These are phyloP conservation scores for Lentinula aciculospora DNA, from an alignment of 768 basidiomycete species.

Conservation along the genomic window DNA sequence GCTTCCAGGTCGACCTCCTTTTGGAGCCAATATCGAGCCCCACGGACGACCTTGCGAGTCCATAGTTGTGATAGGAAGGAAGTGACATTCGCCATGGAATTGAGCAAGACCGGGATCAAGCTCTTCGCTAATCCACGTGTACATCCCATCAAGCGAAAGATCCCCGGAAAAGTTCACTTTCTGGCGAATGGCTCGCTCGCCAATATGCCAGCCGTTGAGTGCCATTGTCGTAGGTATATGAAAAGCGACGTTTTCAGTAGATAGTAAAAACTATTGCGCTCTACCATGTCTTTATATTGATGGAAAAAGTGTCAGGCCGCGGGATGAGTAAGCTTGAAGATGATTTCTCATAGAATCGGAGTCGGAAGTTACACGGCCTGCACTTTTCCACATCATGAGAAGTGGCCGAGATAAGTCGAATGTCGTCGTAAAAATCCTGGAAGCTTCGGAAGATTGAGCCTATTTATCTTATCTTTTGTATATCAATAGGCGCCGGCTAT, in stretches of 20 bases:
- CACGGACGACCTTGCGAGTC: slow-evolving; percentile 50
- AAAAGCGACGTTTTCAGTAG: not conserved
- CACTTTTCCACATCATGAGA: not conserved
- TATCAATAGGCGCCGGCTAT: too few species aligned
- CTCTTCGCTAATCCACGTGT: slow-evolving; percentile 35
- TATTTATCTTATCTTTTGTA: too few species aligned
- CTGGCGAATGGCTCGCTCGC: slow-evolving; percentile 45
- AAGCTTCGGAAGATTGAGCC: too few species aligned
- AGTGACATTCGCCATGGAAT: slow-evolving; percentile 46
- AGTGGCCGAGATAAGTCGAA: not conserved
- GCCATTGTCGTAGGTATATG: slow-evolving; percentile 13
- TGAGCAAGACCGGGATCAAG: slow-evolving; percentile 43
- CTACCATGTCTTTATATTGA: not conserved
- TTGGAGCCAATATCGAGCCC: slow-evolving; percentile 48
- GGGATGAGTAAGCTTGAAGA: not conserved
- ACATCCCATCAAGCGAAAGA: slow-evolving; percentile 27
- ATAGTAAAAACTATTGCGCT: not conserved
- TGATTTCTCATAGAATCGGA: not conserved
- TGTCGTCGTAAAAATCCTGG: not conserved
- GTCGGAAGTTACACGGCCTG: not conserved
- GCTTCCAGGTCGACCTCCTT: slow-evolving; percentile 27
- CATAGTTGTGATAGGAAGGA: slow-evolving; percentile 52
- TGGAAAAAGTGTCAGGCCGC: not conserved
- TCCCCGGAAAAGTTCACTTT: slow-evolving; percentile 37
- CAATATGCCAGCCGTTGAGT: slow-evolving; percentile 43